A percentile compares a stretch with the other conserved stretches of the same genome.
Conservation (phyloP, 176 grass and related monocot species). For the Musa schizocarpa region DNA sequence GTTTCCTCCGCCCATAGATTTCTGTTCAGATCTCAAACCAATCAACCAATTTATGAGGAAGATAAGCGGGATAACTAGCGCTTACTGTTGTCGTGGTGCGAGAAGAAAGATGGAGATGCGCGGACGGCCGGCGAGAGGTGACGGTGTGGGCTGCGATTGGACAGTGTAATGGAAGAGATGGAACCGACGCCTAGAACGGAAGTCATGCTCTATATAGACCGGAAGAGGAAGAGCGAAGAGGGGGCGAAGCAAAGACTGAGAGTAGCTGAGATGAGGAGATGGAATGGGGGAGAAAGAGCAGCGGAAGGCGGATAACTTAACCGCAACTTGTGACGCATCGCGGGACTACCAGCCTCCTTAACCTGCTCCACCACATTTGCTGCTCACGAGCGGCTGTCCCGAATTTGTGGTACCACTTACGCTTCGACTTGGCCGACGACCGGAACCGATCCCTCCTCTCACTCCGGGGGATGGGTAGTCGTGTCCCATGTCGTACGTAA, state of each 20-base stretch:
- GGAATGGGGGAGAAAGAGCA: not conserved
- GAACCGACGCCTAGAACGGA: not conserved
- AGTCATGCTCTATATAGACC: not conserved
- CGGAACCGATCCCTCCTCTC: not conserved
- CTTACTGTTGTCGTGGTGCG: not conserved
- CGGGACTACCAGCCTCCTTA: no score
- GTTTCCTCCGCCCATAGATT: constrained; percentile 28
- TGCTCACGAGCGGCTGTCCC: no score
- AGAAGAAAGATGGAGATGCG: not conserved
- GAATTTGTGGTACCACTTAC: not conserved
- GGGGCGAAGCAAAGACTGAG: not conserved
- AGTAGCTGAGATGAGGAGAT: not conserved
- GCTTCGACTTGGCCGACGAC: not conserved
- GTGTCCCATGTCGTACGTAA: no score
- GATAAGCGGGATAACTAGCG: not conserved
- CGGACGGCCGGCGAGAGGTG: not conserved
- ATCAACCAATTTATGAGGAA: not conserved
- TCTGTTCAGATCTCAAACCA: not conserved
- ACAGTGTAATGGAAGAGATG: not conserved
- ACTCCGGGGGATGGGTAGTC: no score
- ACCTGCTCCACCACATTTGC: no score
- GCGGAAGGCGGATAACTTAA: not conserved
- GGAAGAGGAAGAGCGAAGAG: not conserved
- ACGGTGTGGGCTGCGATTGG: not conserved
- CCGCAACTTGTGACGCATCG: not conserved